Conservation (phyloP, 108 stramenopile genomes). For the Discostella pseudostelligera region DNA sequence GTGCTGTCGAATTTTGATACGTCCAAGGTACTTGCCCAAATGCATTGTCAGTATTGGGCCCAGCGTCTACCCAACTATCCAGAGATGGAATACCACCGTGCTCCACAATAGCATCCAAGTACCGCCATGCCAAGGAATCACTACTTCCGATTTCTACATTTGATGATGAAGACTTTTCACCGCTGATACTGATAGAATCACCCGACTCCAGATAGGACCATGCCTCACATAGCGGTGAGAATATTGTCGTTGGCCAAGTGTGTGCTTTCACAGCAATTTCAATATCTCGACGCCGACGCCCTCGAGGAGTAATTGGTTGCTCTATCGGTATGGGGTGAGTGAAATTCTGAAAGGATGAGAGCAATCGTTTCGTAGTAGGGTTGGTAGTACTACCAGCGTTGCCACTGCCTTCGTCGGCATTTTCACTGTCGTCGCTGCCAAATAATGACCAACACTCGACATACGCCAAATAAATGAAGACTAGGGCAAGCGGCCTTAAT, state of each 20-base stretch:
- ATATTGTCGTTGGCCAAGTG: slow-evolving; percentile 62
- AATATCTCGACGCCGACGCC: slow-evolving; percentile 69
- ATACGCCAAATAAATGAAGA: background rate
- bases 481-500: background rate
- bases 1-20: slow-evolving; percentile 30
- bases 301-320: slow-evolving; percentile 20
- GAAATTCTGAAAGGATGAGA: slow-evolving; percentile 34
- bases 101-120: slow-evolving; percentile 43
- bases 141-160: slow-evolving; percentile 1
- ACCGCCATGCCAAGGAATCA: slow-evolving; percentile 18
- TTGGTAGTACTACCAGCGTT: background rate
- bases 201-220: slow-evolving; percentile 48
- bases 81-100: slow-evolving; percentile 15
- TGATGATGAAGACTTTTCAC: slow-evolving; percentile 5
- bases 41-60: slow-evolving; percentile 8
- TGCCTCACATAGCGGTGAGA: slow-evolving; percentile 79
- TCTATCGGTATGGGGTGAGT: slow-evolving; percentile 25
- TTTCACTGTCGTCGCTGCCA: slow-evolving; percentile 1
- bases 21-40: slow-evolving; percentile 17
- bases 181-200: slow-evolving; percentile 7
- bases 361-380: slow-evolving; percentile 4
- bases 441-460: slow-evolving; percentile 17
- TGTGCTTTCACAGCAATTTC: slow-evolving; percentile 65
- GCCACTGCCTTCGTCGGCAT: background rate
- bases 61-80: slow-evolving; percentile 24